Conservation (phyloP, 768 basidiomycete genomes). For the Boletus fagicola region DNA sequence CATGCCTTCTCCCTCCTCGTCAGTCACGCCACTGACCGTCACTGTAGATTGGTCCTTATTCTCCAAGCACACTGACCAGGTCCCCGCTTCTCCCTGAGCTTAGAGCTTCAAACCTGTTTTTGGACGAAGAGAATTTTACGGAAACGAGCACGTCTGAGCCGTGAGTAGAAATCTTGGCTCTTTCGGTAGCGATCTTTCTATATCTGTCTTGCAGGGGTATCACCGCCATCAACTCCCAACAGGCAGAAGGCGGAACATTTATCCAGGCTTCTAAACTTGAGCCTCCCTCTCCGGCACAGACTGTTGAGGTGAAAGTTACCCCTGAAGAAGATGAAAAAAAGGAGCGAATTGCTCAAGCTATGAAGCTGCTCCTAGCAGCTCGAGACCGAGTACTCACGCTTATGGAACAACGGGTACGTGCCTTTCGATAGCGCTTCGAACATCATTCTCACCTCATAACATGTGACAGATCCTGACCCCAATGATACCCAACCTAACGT, state of each 20-base stretch:
- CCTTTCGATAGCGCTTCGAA: background rate
- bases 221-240: slow-evolving; percentile 6
- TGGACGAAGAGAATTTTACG: slow-evolving; percentile 60
- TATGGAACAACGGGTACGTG: slow-evolving; percentile 65
- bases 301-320: slow-evolving; percentile 29
- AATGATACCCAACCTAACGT: slow-evolving; percentile 41
- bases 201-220: slow-evolving; percentile 20
- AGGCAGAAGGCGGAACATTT: slow-evolving; percentile 3
- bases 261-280: slow-evolving; percentile 1
- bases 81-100: slow-evolving; percentile 76
- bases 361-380: slow-evolving; percentile 67
- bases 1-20: slow-evolving; percentile 1
- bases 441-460: background rate
- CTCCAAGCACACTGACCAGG: slow-evolving; percentile 68
- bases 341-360: slow-evolving; percentile 57
- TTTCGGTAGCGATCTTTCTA: slow-evolving; percentile 12
- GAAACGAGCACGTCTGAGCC: slow-evolving; percentile 45
- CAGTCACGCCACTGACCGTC: slow-evolving; percentile 2
- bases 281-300: slow-evolving; percentile 1
- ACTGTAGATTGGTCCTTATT: slow-evolving; percentile 76
- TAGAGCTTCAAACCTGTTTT: slow-evolving; percentile 65
- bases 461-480: slow-evolving; percentile 50
- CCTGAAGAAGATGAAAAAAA: slow-evolving; percentile 56
- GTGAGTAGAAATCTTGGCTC: slow-evolving; percentile 31
- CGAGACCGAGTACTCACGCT: slow-evolving; percentile 71